Conservation (phyloP, 1,284 basidiomycete genomes). For the Leccinum proliferum region DNA sequence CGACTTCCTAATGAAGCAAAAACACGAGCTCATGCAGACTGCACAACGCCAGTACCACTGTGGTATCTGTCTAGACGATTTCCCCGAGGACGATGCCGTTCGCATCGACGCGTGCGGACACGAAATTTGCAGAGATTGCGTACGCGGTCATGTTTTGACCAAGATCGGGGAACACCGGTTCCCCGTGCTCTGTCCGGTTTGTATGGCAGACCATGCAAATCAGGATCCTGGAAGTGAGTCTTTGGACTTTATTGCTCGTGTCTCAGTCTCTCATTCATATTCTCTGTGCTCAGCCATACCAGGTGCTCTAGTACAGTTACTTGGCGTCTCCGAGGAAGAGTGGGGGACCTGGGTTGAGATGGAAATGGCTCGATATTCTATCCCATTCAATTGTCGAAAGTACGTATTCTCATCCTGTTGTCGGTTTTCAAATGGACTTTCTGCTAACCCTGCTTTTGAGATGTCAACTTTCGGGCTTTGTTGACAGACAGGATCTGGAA, state of each 20-base stretch:
- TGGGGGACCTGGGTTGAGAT: constrained; percentile 49
- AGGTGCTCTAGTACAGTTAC: constrained; percentile 35
- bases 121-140: constrained; percentile 50
- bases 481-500: constrained; percentile 45
- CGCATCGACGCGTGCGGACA: constrained; percentile 46
- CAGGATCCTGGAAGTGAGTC: constrained; percentile 37
- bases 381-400: constrained; percentile 36
- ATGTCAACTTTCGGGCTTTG: constrained; percentile 40
- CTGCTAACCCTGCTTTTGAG: constrained; percentile 24
- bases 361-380: constrained; percentile 40
- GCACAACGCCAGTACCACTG: constrained; percentile 43
- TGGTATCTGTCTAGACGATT: constrained; percentile 50
- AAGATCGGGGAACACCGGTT: constrained; percentile 49
- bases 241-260: neutral
- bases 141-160: constrained; percentile 38
- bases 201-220: constrained; percentile 32
- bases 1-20: constrained; percentile 32
- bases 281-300: constrained; percentile 32
- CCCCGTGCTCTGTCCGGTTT: constrained; percentile 57
- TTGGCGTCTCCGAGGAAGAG: constrained; percentile 46
- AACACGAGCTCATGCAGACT: constrained; percentile 24
- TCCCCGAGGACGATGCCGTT: constrained; percentile 41
- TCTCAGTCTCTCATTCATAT: neutral
- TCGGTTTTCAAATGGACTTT: neutral
- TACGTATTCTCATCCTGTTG: constrained; percentile 3